Percentiles rank a stretch among this genome's conserved stretches.
Conservation (phyloP, 495 filamentous ascomycete genomes). For the Penicillium cosmopolitanum region DNA sequence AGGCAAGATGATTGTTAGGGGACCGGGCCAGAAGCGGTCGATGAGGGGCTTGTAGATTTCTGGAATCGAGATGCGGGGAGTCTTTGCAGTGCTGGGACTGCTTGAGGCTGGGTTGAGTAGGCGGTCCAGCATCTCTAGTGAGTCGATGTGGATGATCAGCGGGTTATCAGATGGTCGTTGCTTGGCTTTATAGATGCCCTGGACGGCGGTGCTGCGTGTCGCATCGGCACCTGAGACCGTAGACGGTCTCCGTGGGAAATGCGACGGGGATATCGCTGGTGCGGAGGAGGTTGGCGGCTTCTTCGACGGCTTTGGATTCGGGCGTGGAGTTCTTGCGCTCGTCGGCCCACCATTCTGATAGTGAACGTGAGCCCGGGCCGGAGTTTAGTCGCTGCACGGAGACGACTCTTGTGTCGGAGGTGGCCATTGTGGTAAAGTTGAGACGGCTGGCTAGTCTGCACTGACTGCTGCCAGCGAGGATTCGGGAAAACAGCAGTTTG, state of each 20-base stretch:
- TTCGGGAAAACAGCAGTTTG: constrained; percentile 41
- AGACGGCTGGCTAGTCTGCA: constrained; percentile 37
- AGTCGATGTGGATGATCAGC: constrained; percentile 88
- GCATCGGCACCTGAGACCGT: constrained; percentile 95
- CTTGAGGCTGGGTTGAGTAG: constrained; percentile 52
- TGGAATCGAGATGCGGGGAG: constrained; percentile 61
- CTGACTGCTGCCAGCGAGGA: constrained; percentile 39
- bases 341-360: constrained; percentile 51
- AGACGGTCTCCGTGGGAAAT: constrained; percentile 98
- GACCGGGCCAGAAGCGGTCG: constrained; percentile 88
- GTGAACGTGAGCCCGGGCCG: constrained; percentile 41
- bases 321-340: constrained; percentile 41
- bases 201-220: constrained; percentile 80
- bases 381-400: constrained; percentile 48
- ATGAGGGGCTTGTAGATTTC: constrained; percentile 83
- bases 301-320: constrained; percentile 43
- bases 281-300: constrained; percentile 64
- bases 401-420: constrained; percentile 40
- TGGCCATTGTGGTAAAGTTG: constrained; percentile 22
- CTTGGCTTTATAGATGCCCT: constrained; percentile 89
- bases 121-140: constrained; percentile 74
- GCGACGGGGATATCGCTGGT: constrained; percentile 76
- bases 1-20: constrained; percentile 88
- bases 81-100: constrained; percentile 29
- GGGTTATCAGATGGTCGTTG: constrained; percentile 91